Evolutionary conservation across 768 basidiomycete genomes (phyloP).

Genomic region (Mycena polygramma): DNA sequence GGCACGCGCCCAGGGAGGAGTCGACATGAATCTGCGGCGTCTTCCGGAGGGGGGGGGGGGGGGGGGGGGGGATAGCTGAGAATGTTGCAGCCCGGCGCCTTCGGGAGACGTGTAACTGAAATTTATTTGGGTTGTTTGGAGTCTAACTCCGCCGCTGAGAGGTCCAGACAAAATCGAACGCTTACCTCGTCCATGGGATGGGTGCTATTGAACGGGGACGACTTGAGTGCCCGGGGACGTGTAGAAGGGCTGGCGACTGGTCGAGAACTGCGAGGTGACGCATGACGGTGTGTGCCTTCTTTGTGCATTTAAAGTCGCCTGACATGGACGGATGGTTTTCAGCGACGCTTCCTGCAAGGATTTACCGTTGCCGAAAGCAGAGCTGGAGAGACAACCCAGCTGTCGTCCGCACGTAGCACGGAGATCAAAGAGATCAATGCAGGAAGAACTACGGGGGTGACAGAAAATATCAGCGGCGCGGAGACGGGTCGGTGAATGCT

Average conservation of each 20-base stretch:
- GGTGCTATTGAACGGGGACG: slow-evolving; percentile 4
- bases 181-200: slow-evolving; percentile 1
- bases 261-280: neutral
- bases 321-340: neutral
- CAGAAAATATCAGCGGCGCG: slow-evolving; percentile 13
- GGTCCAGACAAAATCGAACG: neutral
- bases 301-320: neutral
- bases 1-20: neutral
- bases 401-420: neutral
- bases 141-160: neutral
- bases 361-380: neutral
- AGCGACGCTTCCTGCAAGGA: neutral
- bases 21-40: neutral
- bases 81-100: neutral
- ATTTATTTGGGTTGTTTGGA: neutral
- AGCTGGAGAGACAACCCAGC: neutral
- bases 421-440: neutral
- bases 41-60: neutral
- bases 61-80: neutral
- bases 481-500: neutral
- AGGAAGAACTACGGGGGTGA: neutral
- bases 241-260: slow-evolving; percentile 5
- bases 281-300: neutral
- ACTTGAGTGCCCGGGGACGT: neutral
- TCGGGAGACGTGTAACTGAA: neutral